Conservation (phyloP, 331 rosid genomes). For the Quercus tomentella region DNA sequence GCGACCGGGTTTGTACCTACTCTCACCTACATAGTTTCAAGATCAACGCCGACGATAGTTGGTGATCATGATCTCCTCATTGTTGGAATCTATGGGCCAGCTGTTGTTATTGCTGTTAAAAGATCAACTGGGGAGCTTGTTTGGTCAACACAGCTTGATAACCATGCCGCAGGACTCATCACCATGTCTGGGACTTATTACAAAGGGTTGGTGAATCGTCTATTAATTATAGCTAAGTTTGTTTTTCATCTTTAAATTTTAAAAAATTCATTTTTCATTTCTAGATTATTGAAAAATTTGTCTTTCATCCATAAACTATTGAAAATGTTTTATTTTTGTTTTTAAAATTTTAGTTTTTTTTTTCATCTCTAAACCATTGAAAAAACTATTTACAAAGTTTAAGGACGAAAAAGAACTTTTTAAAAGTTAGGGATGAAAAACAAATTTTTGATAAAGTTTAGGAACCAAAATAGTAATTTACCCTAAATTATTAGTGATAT, state of each 20-base stretch:
- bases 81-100: constrained; percentile 57
- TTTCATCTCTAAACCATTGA: too few relatives aligned
- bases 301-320: too few relatives aligned
- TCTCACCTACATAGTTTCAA: constrained; percentile 40
- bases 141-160: constrained; percentile 44
- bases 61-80: constrained; percentile 23
- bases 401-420: too few relatives aligned
- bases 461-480: too few relatives aligned
- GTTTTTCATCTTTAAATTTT: rapidly evolving
- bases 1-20: constrained; percentile 26
- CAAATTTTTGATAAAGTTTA: too few relatives aligned
- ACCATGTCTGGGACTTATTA: constrained; percentile 66
- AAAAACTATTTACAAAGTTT: too few relatives aligned
- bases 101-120: constrained; percentile 42
- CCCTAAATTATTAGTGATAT: too few relatives aligned
- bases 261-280: rapidly evolving
- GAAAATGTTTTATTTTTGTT: too few relatives aligned
- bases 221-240: too few relatives aligned
- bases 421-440: too few relatives aligned
- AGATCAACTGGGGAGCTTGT: constrained; percentile 43
- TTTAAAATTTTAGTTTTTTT: too few relatives aligned
- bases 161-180: constrained; percentile 19
- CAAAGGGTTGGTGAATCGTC: constrained; percentile 29
- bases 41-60: constrained; percentile 49
- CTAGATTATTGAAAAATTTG: too few relatives aligned